Conservation (phyloP, 306 rosid genomes). For the Senna siamea region DNA sequence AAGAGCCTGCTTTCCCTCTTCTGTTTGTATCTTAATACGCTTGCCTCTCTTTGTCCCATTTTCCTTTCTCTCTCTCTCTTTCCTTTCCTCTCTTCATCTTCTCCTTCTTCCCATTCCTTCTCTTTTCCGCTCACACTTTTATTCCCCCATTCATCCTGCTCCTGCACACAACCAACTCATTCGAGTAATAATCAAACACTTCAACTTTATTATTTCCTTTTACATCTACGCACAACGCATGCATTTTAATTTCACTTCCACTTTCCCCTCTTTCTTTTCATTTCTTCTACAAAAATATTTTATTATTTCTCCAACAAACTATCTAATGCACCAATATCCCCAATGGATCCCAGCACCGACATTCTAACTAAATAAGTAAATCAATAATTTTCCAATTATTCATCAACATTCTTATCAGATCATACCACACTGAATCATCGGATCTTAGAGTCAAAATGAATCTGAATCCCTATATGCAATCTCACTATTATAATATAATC, state of each 20-base stretch:
- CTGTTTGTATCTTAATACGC: slow-evolving; percentile 84
- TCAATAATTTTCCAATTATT: not conserved
- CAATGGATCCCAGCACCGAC: not conserved
- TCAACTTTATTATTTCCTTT: too few relatives aligned
- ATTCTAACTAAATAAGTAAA: too few relatives aligned
- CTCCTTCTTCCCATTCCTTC: not conserved
- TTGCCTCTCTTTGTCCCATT: slow-evolving; percentile 74
- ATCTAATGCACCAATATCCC: not conserved
- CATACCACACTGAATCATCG: not conserved
- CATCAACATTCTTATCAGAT: not conserved
- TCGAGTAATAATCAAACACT: too few relatives aligned
- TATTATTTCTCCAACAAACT: slow-evolving; percentile 3
- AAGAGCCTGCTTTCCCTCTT: slow-evolving; percentile 85
- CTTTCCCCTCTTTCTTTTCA: not conserved
- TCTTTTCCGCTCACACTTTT: slow-evolving; percentile 41
- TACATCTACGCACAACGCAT: too few relatives aligned
- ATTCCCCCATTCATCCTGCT: slow-evolving; percentile 52
- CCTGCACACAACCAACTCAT: not conserved
- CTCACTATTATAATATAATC: too few relatives aligned
- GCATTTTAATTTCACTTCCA: too few relatives aligned
- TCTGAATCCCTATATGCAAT: too few relatives aligned
- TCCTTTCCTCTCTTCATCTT: not conserved
- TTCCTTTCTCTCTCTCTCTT: slow-evolving; percentile 44
- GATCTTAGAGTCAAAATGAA: not conserved
- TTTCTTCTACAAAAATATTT: not conserved